Percentiles rank a stretch among this genome's conserved stretches.
Evolutionary conservation across 169 alveolate species (phyloP).

Genomic region (Cryptosporidium sp.): DNA sequence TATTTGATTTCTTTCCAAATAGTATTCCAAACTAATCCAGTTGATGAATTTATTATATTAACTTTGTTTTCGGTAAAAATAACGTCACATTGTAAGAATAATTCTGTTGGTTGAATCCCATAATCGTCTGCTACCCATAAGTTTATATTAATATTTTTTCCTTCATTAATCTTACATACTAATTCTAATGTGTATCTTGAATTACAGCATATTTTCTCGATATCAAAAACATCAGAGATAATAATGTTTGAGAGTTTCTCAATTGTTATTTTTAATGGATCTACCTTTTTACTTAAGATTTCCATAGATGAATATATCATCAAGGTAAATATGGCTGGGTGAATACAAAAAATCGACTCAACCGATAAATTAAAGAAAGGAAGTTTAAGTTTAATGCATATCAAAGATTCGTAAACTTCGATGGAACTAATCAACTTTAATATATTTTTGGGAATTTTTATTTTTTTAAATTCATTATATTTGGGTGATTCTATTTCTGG

Average conservation of each 20-base stretch:
- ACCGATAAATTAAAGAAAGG: slow-evolving; percentile 16
- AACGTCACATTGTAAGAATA: neutral
- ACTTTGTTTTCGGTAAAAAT: neutral
- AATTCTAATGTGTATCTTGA: slow-evolving; percentile 61
- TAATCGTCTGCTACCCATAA: slow-evolving; percentile 42
- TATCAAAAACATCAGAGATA: slow-evolving; percentile 19
- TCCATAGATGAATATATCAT: slow-evolving; percentile 15
- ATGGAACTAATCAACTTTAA: neutral
- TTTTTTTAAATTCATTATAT: neutral
- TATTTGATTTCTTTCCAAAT: slow-evolving; percentile 29
- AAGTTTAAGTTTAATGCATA: slow-evolving; percentile 6
- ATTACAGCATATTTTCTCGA: slow-evolving; percentile 44
- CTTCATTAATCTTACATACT: slow-evolving; percentile 2
- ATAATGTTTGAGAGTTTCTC: slow-evolving; percentile 9
- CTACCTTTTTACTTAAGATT: neutral
- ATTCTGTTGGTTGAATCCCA: neutral
- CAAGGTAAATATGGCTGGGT: slow-evolving; percentile 27
- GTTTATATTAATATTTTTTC: neutral
- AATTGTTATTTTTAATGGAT: neutral
- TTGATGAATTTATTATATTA: neutral
- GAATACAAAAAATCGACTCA: slow-evolving; percentile 39
- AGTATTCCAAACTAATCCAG: slow-evolving; percentile 32
- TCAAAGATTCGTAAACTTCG: neutral
- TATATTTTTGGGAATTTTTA: slow-evolving; percentile 16
- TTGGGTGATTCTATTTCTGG: neutral